phyloP scores from a whole-genome alignment of 176 grass and related monocot genomes.

The Carex cristatella region DNA sequence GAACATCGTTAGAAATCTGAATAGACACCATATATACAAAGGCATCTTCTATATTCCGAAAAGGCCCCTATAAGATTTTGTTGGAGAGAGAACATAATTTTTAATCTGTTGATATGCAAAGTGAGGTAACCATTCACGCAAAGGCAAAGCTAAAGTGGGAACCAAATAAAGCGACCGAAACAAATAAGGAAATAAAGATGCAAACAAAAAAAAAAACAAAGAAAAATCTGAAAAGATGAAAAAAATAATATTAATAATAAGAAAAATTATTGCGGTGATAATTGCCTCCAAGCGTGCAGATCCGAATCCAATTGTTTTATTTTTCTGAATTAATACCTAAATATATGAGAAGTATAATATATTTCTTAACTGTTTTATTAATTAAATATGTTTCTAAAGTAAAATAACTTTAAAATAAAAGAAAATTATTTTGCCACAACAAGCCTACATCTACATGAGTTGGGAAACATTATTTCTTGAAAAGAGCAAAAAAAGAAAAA shows the following conservation, averaged over 20 bases:
- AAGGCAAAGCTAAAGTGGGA: conserved; percentile 17
- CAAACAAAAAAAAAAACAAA: neutral
- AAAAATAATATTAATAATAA: neutral
- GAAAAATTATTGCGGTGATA: neutral
- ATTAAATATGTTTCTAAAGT: neutral
- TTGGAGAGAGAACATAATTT: conserved; percentile 3
- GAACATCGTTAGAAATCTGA: neutral
- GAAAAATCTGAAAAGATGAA: neutral
- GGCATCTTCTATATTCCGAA: neutral
- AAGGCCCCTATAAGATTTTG: neutral
- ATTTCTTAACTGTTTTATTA: neutral
- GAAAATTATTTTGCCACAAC: neutral
- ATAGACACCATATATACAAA: neutral
- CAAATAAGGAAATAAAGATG: neutral
- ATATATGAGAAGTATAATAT: neutral
- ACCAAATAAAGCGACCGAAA: neutral
- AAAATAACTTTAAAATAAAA: neutral
- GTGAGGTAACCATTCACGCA: conserved; percentile 4
- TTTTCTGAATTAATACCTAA: neutral
- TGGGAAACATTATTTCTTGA: neutral
- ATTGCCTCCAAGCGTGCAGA: neutral
- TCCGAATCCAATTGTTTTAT: neutral
- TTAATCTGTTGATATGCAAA: neutral
- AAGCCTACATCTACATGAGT: neutral
- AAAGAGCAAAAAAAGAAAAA: neutral